A percentile compares a stretch with the other conserved stretches of the same genome.
Conservation (phyloP, 2,329 filamentous ascomycete genomes). For the Plectosphaerella sp. region DNA sequence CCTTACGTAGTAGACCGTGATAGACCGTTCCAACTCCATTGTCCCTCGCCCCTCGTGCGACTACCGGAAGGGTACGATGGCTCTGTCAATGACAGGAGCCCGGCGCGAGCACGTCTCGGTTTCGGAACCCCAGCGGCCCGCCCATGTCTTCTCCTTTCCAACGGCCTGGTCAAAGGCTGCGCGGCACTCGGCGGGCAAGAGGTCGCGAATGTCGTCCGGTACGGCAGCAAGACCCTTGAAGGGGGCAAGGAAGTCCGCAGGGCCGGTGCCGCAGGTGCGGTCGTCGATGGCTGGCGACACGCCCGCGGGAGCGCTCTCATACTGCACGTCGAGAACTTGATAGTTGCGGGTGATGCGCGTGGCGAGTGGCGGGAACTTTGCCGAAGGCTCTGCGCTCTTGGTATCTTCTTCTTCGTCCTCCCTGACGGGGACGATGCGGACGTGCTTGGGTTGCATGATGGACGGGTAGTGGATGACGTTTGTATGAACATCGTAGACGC, state of each 20-base stretch:
- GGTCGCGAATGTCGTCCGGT: constrained; percentile 58
- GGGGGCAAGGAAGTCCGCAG: constrained; percentile 38
- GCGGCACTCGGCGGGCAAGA: constrained; percentile 67
- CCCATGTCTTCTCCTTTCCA: constrained; percentile 65
- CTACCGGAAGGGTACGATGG: constrained; percentile 49
- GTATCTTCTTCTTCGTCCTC: constrained; percentile 20
- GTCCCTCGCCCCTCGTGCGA: neutral
- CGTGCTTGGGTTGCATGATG: constrained; percentile 85
- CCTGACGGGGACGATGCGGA: constrained; percentile 69
- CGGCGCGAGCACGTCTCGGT: constrained; percentile 46
- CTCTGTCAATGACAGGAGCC: constrained; percentile 57
- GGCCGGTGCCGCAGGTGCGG: constrained; percentile 19
- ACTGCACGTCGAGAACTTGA: constrained; percentile 48
- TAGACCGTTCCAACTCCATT: too few species aligned
- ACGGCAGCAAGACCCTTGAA: constrained; percentile 62
- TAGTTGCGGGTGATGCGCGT: constrained; percentile 51
- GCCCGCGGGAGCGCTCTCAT: constrained; percentile 46
- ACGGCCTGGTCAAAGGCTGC: constrained; percentile 66
- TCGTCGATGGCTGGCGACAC: constrained; percentile 34
- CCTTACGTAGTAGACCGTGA: too few species aligned
- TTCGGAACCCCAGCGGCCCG: constrained; percentile 70
- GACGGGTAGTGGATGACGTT: constrained; percentile 85
- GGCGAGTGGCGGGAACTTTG: constrained; percentile 43
- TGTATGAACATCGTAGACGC: constrained; percentile 91
- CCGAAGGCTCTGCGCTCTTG: constrained; percentile 13